Evolutionary conservation across 2,329 filamentous ascomycete genomes (phyloP).

Genomic region (Plenodomus tracheiphilus): DNA sequence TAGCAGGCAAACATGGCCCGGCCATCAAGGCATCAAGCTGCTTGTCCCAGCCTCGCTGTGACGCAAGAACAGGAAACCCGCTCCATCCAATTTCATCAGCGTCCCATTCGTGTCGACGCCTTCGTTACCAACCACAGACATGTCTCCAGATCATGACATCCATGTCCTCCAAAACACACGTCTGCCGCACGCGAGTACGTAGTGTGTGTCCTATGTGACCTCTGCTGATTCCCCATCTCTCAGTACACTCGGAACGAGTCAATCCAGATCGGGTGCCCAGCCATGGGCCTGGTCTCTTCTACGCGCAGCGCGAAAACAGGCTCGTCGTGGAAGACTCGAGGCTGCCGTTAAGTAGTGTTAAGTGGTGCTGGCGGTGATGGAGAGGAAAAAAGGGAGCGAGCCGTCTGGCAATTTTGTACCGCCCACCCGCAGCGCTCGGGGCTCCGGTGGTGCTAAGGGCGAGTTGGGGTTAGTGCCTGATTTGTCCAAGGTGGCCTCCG

Average conservation of each 20-base stretch:
- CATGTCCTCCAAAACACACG: background rate
- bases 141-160: background rate
- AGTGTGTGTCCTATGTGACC: too few species aligned
- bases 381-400: conserved; percentile 48
- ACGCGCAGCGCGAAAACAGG: conserved; percentile 71
- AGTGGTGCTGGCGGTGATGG: conserved; percentile 58
- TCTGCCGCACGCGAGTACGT: background rate
- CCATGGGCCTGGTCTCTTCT: conserved; percentile 66
- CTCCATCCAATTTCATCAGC: too few species aligned
- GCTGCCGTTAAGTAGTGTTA: conserved; percentile 63
- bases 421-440: conserved; percentile 10
- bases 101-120: too few species aligned
- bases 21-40: too few species aligned
- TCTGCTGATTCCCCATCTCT: conserved; percentile 73
- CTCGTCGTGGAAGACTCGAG: conserved; percentile 54
- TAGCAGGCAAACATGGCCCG: too few species aligned
- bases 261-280: conserved; percentile 72
- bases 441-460: conserved; percentile 25
- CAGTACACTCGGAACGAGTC: conserved; percentile 64
- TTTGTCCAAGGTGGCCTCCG: conserved; percentile 41
- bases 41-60: too few species aligned
- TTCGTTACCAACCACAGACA: too few species aligned
- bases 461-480: conserved; percentile 14
- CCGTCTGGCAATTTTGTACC: conserved; percentile 37
- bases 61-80: too few species aligned